Evolutionary conservation across 2,329 filamentous ascomycete genomes (phyloP), one percentile per base, ranked within the genome.

Genomic region (Aspergillus felis): DNA sequence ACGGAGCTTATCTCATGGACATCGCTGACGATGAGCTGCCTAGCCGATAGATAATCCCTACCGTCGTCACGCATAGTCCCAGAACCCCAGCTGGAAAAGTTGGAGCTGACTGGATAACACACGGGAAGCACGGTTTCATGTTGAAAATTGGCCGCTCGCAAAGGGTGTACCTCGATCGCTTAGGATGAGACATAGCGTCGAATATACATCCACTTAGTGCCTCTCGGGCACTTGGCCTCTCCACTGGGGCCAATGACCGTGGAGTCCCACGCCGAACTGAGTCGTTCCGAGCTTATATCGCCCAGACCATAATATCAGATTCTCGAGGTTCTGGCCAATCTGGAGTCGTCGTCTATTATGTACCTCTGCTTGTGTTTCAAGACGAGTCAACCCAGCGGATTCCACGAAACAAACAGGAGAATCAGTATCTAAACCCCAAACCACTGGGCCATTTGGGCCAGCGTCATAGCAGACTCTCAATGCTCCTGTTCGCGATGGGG

Each of bases 161-260:
- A 58, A 54, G 14, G 14, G 48, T 41, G 52, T 44, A 50, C 55
- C 54, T 38, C 57, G 42, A 44, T 48, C 58, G 53, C 53, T 63
- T 58, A 65, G 61, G 42, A 50, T 67, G 65, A 67, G 64, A 67
- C 65, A 35, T 60, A 59, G 58, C 55, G 56, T 57, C 56, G 51
- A 54, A 53, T 47, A 7, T 3, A 56, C 54, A 54, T 55, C 28
- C 51, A 50, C 54, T 63, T 61, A 58, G 57, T 51, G 24, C 28
- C 44, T 47, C 44, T 10, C 5, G 7, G 20, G 3, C 9, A 35
- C 61, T 59, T 52, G 6, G 20, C n/a, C 9, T 50, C 61, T 58
- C 55, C 55, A 59, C 56, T 49, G 27, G 56, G 54, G 29, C 59
- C 60, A 61, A 62, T 61, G 38, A 53, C 28, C 22, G 50, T 24